phyloP scores from a whole-genome alignment of 1,139 yeast genomes.

The Candida smagusa region DNA sequence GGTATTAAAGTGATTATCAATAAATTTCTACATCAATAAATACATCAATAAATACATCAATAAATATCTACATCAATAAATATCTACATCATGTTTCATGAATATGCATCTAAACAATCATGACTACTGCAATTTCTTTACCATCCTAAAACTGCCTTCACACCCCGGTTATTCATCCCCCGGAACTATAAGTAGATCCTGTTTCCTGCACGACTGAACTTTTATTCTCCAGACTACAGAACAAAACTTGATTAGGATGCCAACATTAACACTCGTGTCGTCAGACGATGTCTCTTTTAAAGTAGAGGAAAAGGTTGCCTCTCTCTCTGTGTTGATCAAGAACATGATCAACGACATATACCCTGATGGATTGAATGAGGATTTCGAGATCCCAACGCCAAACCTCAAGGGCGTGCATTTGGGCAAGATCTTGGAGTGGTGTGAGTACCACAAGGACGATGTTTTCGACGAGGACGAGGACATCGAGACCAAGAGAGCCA shows the following conservation, averaged over 20 bases:
- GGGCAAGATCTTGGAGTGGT: slow-evolving; percentile 92
- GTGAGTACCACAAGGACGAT: slow-evolving; percentile 91
- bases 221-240: too few species aligned
- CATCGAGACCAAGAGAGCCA: slow-evolving; percentile 70
- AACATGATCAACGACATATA: slow-evolving; percentile 83
- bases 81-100: too few species aligned
- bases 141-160: too few species aligned
- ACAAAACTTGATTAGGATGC: slow-evolving; percentile 14
- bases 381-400: slow-evolving; percentile 86
- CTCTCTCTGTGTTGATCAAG: slow-evolving; percentile 81
- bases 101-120: too few species aligned
- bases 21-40: too few species aligned
- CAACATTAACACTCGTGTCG: slow-evolving; percentile 59
- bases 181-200: too few species aligned
- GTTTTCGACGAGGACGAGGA: slow-evolving; percentile 68
- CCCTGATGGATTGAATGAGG: slow-evolving; percentile 58
- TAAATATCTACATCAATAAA: too few species aligned
- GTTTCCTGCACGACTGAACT: too few species aligned
- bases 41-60: too few species aligned
- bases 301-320: slow-evolving; percentile 82
- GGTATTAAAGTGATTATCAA: too few species aligned
- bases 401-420: slow-evolving; percentile 84
- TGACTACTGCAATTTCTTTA: too few species aligned
- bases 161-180: too few species aligned
- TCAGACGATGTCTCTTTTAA: slow-evolving; percentile 70